Percentiles rank a stretch among this genome's conserved stretches.
Evolutionary conservation across 2,329 filamentous ascomycete species (phyloP).

Genomic region (Aspergillus awamori): DNA sequence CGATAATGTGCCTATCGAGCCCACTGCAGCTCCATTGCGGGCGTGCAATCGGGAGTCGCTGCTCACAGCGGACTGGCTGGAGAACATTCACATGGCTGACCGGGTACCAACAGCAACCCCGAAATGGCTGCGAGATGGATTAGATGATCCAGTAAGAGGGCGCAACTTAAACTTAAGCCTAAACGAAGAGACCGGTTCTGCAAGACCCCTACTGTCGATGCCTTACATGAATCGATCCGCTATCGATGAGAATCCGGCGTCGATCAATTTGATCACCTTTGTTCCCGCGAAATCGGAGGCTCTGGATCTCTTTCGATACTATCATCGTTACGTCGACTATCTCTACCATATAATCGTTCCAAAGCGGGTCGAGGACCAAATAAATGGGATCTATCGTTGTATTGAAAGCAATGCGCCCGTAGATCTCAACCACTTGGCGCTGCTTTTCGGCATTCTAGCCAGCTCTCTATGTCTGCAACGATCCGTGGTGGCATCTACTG

Average conservation of each 20-base stretch:
- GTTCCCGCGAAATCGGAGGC: conserved; percentile 37
- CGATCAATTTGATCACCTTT: conserved; percentile 23
- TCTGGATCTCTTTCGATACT: conserved; percentile 35
- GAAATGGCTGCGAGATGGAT: conserved; percentile 21
- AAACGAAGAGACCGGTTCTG: not conserved
- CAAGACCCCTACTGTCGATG: not conserved
- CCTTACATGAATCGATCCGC: conserved; percentile 9
- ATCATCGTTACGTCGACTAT: conserved; percentile 37
- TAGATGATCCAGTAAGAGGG: conserved; percentile 15
- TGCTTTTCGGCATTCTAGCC: conserved; percentile 40
- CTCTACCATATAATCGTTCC: conserved; percentile 42
- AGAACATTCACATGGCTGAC: conserved; percentile 34
- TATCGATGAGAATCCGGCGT: conserved; percentile 26
- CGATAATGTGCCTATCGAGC: no score
- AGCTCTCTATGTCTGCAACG: conserved; percentile 32
- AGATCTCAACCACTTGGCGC: conserved; percentile 32
- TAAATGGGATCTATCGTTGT: conserved; percentile 35
- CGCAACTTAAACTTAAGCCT: not conserved
- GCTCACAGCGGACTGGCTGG: conserved; percentile 32
- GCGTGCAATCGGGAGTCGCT: conserved; percentile 23
- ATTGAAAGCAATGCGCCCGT: conserved; percentile 23
- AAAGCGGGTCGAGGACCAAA: conserved; percentile 25
- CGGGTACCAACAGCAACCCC: conserved; percentile 29
- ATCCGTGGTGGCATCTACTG: conserved; percentile 21
- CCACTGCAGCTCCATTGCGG: not conserved